Conservation (phyloP, 192 early-diverging fungal genomes). For the Spinellus fusiger region DNA sequence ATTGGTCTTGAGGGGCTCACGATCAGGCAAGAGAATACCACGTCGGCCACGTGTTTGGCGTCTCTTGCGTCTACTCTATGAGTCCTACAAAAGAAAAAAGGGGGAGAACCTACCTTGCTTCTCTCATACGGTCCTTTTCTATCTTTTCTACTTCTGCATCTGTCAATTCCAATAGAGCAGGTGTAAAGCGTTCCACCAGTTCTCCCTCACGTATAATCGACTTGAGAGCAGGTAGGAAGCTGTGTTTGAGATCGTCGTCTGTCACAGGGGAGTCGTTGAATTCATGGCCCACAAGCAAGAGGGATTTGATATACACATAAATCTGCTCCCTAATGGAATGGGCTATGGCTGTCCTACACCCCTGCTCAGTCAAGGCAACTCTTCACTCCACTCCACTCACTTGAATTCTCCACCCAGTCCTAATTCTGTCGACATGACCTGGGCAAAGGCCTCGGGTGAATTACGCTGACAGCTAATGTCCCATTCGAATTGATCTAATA, state of each 20-base stretch:
- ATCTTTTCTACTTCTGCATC: slow-evolving; percentile 73
- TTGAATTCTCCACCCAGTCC: slow-evolving; percentile 83
- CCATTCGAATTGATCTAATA: slow-evolving; percentile 96
- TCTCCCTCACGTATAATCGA: slow-evolving; percentile 42
- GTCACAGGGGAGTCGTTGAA: slow-evolving; percentile 69
- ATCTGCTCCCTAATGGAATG: slow-evolving; percentile 94
- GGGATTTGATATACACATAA: slow-evolving; percentile 75
- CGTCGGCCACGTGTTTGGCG: slow-evolving; percentile 71
- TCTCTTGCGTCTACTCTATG: slow-evolving; percentile 63
- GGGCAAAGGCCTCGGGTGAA: slow-evolving; percentile 83
- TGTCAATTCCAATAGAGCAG: slow-evolving; percentile 57
- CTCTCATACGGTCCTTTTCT: slow-evolving; percentile 79
- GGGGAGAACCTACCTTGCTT: slow-evolving; percentile 41
- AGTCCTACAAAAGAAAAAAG: not conserved
- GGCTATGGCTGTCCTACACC: slow-evolving; percentile 74
- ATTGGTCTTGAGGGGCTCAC: slow-evolving; percentile 62
- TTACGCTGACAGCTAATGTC: slow-evolving; percentile 73
- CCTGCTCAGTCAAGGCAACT: not conserved
- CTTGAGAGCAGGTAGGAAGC: slow-evolving; percentile 62
- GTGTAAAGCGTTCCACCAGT: slow-evolving; percentile 51
- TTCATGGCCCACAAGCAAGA: slow-evolving; percentile 74
- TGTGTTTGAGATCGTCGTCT: slow-evolving; percentile 70
- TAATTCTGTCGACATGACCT: slow-evolving; percentile 68
- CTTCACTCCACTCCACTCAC: slow-evolving; percentile 30
- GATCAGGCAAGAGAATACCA: slow-evolving; percentile 60